Evolutionary conservation across 1,139 yeast species (phyloP).

Genomic region (Magnusiomyces ingens): DNA sequence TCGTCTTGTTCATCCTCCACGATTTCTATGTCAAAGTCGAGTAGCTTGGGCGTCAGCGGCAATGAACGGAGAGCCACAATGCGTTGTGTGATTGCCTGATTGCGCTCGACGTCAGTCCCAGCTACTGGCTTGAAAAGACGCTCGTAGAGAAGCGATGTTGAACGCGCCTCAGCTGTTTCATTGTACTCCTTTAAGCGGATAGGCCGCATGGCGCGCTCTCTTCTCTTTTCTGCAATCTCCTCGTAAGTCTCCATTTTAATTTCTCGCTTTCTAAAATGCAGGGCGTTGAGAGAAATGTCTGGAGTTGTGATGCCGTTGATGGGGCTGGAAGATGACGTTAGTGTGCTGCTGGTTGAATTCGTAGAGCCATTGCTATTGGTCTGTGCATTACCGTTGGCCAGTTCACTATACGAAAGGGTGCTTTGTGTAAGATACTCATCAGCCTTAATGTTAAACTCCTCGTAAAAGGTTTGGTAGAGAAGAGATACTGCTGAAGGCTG

Average conservation of each 20-base stretch:
- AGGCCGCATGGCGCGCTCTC: conserved; percentile 23
- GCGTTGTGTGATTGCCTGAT: conserved; percentile 25
- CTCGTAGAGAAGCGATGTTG: conserved; percentile 38
- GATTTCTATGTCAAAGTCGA: conserved; percentile 21
- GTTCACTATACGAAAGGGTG: not conserved
- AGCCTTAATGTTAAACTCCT: conserved; percentile 29
- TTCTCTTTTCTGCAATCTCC: conserved; percentile 31
- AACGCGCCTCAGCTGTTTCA: conserved; percentile 37
- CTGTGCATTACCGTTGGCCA: not conserved
- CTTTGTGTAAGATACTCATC: conserved; percentile 23
- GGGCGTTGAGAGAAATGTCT: conserved; percentile 6
- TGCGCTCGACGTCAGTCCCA: conserved; percentile 27
- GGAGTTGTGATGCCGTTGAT: not conserved
- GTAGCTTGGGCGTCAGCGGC: conserved; percentile 25
- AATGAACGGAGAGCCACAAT: conserved; percentile 25
- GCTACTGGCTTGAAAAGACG: conserved; percentile 16
- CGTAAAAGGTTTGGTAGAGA: conserved; percentile 49
- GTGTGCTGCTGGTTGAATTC: not conserved
- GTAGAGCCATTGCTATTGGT: not conserved
- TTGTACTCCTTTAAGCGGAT: conserved; percentile 29
- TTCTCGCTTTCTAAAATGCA: conserved; percentile 21
- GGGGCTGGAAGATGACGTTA: not conserved
- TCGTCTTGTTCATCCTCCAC: conserved; percentile 6
- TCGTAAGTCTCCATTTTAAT: conserved; percentile 30
- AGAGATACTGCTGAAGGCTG: conserved; percentile 46